phyloP scores from a whole-genome alignment of 352 stramenopile genomes.

The Heterotrichella gracilis region DNA sequence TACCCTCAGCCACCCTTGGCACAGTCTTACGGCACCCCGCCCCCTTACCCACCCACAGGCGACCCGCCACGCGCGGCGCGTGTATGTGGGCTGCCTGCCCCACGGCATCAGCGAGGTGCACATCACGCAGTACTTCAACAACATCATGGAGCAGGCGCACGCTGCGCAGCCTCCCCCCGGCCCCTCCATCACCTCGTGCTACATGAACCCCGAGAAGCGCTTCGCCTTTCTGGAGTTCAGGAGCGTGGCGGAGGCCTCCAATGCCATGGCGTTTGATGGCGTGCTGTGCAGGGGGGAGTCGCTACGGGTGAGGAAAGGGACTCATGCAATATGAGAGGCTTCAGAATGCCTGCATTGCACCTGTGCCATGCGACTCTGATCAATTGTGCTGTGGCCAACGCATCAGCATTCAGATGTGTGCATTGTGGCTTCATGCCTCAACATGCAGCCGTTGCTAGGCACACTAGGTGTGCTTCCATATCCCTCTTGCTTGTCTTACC shows the following conservation, averaged over 20 bases:
- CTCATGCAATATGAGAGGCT: too few relatives aligned
- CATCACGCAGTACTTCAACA: slow-evolving; percentile 53
- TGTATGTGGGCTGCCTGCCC: slow-evolving; percentile 68
- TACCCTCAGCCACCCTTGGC: too few relatives aligned
- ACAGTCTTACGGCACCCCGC: too few relatives aligned
- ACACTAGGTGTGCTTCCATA: too few relatives aligned
- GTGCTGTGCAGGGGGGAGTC: slow-evolving; percentile 59
- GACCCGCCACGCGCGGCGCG: slow-evolving; percentile 57
- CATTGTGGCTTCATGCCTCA: too few relatives aligned
- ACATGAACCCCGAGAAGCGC: slow-evolving; percentile 69
- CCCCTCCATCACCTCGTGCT: slow-evolving; percentile 36
- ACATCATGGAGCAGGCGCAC: slow-evolving; percentile 44
- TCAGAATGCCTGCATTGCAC: too few relatives aligned
- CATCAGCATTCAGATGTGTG: too few relatives aligned
- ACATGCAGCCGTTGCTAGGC: too few relatives aligned
- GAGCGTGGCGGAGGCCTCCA: slow-evolving; percentile 68
- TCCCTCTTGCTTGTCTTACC: too few relatives aligned
- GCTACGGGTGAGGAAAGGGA: slow-evolving; percentile 74
- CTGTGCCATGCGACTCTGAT: too few relatives aligned
- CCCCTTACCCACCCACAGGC: too few relatives aligned
- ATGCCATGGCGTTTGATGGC: slow-evolving; percentile 69
- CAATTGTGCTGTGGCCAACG: too few relatives aligned
- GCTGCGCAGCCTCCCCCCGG: slow-evolving; percentile 22
- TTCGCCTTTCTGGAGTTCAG: slow-evolving; percentile 90
- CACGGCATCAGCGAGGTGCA: slow-evolving; percentile 33